Evolutionary conservation across 805 yeast species (phyloP).

Genomic region (Cyberlindnera mycetangii): DNA sequence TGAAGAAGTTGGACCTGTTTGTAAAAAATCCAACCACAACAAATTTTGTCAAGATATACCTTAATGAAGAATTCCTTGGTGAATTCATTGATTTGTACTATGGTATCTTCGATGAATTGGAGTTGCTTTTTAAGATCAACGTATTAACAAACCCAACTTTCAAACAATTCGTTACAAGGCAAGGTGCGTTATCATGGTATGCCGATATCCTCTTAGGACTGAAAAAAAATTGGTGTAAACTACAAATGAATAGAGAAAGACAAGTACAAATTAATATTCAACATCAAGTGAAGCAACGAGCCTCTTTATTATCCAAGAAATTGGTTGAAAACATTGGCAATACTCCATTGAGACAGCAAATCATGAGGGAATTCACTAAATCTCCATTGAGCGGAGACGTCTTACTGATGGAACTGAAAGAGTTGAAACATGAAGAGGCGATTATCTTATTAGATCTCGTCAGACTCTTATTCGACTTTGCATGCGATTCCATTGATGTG

Average conservation of each 20-base stretch:
- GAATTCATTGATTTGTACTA: constrained; percentile 59
- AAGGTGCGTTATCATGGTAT: constrained; percentile 70
- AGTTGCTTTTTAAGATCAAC: constrained; percentile 53
- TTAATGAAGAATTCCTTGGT: constrained; percentile 45
- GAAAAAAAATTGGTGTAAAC: constrained; percentile 45
- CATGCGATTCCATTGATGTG: constrained; percentile 46
- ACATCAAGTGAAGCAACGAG: constrained; percentile 57
- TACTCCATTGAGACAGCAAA: constrained; percentile 30
- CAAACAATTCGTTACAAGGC: constrained; percentile 43
- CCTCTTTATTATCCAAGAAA: constrained; percentile 42
- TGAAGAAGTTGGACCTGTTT: constrained; percentile 20
- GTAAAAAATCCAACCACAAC: constrained; percentile 13
- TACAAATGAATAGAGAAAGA: constrained; percentile 41
- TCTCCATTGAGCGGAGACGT: constrained; percentile 17
- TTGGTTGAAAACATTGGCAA: constrained; percentile 27
- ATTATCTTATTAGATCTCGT: constrained; percentile 39
- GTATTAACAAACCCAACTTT: constrained; percentile 38
- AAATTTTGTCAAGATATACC: constrained; percentile 30
- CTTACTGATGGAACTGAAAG: constrained; percentile 28
- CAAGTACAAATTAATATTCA: constrained; percentile 55
- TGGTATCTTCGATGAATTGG: constrained; percentile 61
- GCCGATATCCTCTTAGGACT: constrained; percentile 57
- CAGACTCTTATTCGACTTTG: constrained; percentile 43
- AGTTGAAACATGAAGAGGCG: constrained; percentile 34
- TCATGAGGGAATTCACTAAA: constrained; percentile 30